Percentiles rank a stretch among this genome's conserved stretches.
phyloP scores from a whole-genome alignment of 1,139 yeast species.

The Candida labiduridarum region DNA sequence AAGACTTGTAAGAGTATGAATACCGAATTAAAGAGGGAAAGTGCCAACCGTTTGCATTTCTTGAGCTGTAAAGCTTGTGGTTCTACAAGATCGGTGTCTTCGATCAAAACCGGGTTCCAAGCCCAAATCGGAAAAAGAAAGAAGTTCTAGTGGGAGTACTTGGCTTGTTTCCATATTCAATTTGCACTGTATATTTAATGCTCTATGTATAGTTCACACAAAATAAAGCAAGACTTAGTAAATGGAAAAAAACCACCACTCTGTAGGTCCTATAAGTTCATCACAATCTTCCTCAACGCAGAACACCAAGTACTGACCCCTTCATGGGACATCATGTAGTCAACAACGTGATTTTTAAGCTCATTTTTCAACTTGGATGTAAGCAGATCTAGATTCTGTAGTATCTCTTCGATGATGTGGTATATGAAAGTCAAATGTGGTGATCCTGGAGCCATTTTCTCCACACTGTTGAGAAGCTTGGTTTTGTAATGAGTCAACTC shows the following conservation, averaged over 20 bases:
- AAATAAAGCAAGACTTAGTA: conserved; percentile 6
- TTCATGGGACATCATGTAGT: conserved; percentile 52
- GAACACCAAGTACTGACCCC: conserved; percentile 60
- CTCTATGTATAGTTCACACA: conserved; percentile 12
- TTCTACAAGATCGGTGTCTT: conserved; percentile 93
- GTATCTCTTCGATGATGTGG: conserved; percentile 15
- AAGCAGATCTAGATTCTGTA: not conserved
- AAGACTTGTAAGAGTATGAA: conserved; percentile 98
- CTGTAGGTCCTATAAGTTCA: conserved; percentile 9
- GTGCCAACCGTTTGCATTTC: conserved; percentile 94
- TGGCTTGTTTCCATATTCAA: not conserved
- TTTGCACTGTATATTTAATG: conserved; percentile 11
- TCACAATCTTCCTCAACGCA: conserved; percentile 52
- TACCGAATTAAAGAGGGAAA: conserved; percentile 93
- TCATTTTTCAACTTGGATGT: conserved; percentile 8
- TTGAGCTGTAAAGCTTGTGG: conserved; percentile 99
- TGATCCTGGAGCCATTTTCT: conserved; percentile 14
- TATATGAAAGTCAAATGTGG: conserved; percentile 22
- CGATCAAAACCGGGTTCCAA: conserved; percentile 99
- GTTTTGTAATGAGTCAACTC: conserved; percentile 40
- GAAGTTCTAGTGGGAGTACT: conserved; percentile 35
- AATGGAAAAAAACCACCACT: conserved; percentile 6
- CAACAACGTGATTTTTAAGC: conserved; percentile 32
- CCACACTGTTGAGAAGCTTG: conserved; percentile 26
- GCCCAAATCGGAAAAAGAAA: conserved; percentile 86